Base-by-base conservation (phyloP, 2,329 filamentous ascomycete species). In the Pestalotiopsis sp. region DNA sequence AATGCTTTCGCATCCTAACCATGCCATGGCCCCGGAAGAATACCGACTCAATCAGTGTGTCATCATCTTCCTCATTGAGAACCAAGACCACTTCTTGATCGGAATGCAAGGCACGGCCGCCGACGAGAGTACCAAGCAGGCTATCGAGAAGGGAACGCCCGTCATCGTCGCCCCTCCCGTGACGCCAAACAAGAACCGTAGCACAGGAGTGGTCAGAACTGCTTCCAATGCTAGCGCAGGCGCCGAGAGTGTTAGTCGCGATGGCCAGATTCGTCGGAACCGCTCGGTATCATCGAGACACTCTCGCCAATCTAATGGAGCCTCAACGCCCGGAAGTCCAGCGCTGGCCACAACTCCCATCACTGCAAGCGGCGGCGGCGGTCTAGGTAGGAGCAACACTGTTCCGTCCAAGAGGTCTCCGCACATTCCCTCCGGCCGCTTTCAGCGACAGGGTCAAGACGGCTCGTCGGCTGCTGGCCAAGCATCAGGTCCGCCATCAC, bases 51-150 rank as follows among this genome's bases (percentile, higher is more conserved):
- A 97, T 78, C 96, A 99, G 85, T 95, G 96, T 75, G 95, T 99
- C 23, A 87, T 99, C 71, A 97, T 99, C 64, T 99, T 99, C 80
- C 83, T 99, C 74, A 99, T 99, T 73, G 95, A 98, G 78, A 97
- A 99, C 76, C 96, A 99, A 79, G 96, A 99, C 76, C 93, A 97
- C 80, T 99, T 99, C 85, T 84, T 99, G 72, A 97, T 99, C 72
- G 96, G 96, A 67, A 99, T 99, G 96, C 93, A 94, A 77, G 96
- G 96, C 59, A 98, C 95, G n/a, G 95, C 90, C n/a, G 93, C 95
- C n/a, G 95, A 98, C 77, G 93, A 97, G 77, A 91, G 87, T 77
- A 91, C 88, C 1, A 87, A 87, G 73, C 84, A 88, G 74, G 87
- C 88, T 74, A 87, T 91, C 58, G 85, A 90, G 72, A 91, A 95